phyloP scores from a whole-genome alignment of 257 asterid species.

The Solanum bulbocastanum region DNA sequence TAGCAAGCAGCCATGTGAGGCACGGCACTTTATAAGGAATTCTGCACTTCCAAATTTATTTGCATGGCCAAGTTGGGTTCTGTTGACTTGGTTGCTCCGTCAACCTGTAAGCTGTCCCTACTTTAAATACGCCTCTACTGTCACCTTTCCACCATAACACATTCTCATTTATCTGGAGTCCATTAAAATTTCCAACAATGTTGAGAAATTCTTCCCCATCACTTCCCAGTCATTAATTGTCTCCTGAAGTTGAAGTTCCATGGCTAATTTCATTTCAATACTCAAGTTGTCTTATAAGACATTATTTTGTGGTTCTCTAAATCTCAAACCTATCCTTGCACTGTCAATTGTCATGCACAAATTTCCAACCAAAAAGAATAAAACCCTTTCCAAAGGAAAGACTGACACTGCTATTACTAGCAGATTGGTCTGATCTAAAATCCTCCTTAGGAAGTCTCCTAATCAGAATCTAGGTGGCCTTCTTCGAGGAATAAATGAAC shows the following conservation, averaged over 20 bases:
- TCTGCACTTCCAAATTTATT: neutral
- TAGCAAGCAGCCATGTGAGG: neutral
- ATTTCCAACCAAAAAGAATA: neutral
- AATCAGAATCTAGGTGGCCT: neutral
- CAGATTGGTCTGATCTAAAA: neutral
- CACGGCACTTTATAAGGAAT: neutral
- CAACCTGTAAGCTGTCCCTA: neutral
- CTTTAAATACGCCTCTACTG: neutral
- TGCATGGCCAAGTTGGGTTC: neutral
- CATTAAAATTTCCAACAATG: neutral
- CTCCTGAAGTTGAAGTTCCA: neutral
- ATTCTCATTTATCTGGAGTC: neutral
- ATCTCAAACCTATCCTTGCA: neutral
- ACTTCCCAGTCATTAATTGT: neutral
- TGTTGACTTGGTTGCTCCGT: neutral
- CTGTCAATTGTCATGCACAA: neutral
- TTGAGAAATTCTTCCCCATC: neutral
- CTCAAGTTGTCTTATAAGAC: neutral
- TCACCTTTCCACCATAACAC: neutral
- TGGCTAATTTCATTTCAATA: neutral
- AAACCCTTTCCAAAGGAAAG: neutral
- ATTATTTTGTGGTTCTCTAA: neutral
- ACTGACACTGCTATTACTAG: neutral
- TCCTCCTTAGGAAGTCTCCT: neutral
- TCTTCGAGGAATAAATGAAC: neutral